Evolutionary conservation across 139 green algal species (phyloP), one percentile per base, ranked within the genome.

Genomic region (Chlamydomonas schloesseri): DNA sequence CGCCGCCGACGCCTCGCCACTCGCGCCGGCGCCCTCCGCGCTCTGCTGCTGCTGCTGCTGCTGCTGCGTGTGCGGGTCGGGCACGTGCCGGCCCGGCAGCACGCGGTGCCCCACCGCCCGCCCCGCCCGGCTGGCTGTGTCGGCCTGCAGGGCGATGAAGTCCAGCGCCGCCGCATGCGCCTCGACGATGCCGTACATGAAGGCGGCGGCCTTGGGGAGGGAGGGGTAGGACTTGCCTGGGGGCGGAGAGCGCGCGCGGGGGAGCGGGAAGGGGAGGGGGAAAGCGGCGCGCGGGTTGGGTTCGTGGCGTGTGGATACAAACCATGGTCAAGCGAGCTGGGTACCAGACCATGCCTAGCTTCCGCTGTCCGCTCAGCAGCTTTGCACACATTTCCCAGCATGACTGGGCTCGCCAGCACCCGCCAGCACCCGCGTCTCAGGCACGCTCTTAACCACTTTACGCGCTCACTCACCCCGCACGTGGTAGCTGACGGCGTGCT

Each of bases 141-240:
- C 69, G 11, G 60, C 81, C 69, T 55, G 36, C 34, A 87, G n/a
- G 17, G 47, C 81, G 15, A 87, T 26, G 69, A 80, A 87, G 53
- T 71, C 81, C 2, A 47, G 5, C 0, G 81, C 81, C 0, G 81
- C 69, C 26, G 33, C 53, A 26, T 87, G 69, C 5, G 53, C 47
- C 81, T 87, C 69, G 0, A 47, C 55, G 18, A 87, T 26, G 1
- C 62, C 69, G 69, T 36, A 87, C 81, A 87, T 71, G 28, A 33
- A 33, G 10, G 69, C 81, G 5, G 69, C 81, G 6, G 81, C 81
- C 53, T 79, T 78, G 10, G 36, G 26, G 29, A 80, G 72, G 26
- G 24, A 47, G 20, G 53, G 28, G 53, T 72, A 79, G 28, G 81
- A 87, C 69, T 71, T 71, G 33, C 69, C 42, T 50, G 42, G 42